Base-by-base conservation (phyloP, 495 filamentous ascomycete genomes). In the Oleoguttula mirabilis region DNA sequence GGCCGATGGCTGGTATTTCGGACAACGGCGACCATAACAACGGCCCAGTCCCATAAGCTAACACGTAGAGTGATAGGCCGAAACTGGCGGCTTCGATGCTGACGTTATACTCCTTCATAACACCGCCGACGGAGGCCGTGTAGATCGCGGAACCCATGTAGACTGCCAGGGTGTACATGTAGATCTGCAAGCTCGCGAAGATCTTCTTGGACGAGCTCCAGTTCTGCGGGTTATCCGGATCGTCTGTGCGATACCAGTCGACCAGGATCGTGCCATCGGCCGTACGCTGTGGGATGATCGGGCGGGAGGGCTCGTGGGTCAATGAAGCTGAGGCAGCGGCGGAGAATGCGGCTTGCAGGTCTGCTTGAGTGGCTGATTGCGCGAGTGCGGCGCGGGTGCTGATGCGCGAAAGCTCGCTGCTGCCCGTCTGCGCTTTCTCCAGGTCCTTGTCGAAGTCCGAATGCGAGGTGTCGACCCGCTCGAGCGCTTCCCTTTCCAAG, bases 1-100 rank as follows among this genome's bases (percentile, higher is more conserved):
- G 62, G 23, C 68, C 67, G 20, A 70, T 56, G 20, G 43, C 36
- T 2, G 67, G 66, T 35, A 71, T 64, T 38, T 72, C 69, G 27
- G 48, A 58, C 5, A 72, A 32, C 0, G 69, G 69, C 0, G 57
- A 61, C 48, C 60, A 69, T 11, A 70, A 23, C 33, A 73, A 40
- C 3, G 69, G 69, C 0, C 69, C 68, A 14, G 61, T 52, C 8
- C 59, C 68, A 52, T 72, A 74, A 5, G 64, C 71, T 1, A 74
- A 56, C 4, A 75, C 69, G 39, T 73, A 75, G 14, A 74, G 58
- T 0, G 69, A 60, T n/a, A 75, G 59, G 7, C 69, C 68, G 0
- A 74, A 53, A 1, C 69, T 63, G 14, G 65, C 67, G 0, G 56
- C 37, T 16, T 66, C 40, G 6, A 47, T 41, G 14, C 42, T 52